Base-by-base conservation (phyloP, 176 grass and related monocot species). In the Phoenix dactylifera region DNA sequence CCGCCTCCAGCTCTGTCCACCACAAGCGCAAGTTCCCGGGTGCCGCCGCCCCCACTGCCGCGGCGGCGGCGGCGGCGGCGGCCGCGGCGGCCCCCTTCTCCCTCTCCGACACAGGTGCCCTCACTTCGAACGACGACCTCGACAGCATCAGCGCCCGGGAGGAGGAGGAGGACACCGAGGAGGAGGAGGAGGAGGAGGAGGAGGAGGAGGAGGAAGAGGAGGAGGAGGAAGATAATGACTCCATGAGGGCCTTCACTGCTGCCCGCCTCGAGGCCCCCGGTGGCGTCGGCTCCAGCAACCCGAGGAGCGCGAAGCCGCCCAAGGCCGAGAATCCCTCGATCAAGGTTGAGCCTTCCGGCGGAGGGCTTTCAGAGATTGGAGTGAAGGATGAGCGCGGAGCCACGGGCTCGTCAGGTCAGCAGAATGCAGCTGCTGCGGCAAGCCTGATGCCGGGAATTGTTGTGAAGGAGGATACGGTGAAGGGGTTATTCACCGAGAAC, bases 401-500 rank as follows among this genome's bases (percentile, higher is more conserved):
- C 15, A 49, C 50, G 0, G 70, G 59, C 6, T 19, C 17, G 15
- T 54, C 58, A 3, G 68, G 54, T 6, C 79, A 72, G 55, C 61
- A 62, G 1, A 69, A 63, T 18, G 51, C 62, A 4, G 72, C 65
- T 4, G 26, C 62, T 6, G 50, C 24, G 20, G 68, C 18, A 23
- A 71, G 68, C 4, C 56, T 76, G 59, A 59, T 54, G 48, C 54
- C 73, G 0, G 79, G 73, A 2, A 77, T 82, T 51, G 56, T 67
- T 10, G 73, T 82, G 48, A 82, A 82, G 67, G 79, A 82, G 61
- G 79, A 82, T 24, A 59, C 59, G 1, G 79, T 55, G 29, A 98
- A 98, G 78, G 85, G 84, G 10, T 71, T 92, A 16, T 98, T 92
- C 59, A 92, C 93, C 4, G 93, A 98, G 49, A 98, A 89, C 60